Evolutionary conservation across 2,329 filamentous ascomycete species (phyloP).

Genomic region (Gliomastix tumulicola): DNA sequence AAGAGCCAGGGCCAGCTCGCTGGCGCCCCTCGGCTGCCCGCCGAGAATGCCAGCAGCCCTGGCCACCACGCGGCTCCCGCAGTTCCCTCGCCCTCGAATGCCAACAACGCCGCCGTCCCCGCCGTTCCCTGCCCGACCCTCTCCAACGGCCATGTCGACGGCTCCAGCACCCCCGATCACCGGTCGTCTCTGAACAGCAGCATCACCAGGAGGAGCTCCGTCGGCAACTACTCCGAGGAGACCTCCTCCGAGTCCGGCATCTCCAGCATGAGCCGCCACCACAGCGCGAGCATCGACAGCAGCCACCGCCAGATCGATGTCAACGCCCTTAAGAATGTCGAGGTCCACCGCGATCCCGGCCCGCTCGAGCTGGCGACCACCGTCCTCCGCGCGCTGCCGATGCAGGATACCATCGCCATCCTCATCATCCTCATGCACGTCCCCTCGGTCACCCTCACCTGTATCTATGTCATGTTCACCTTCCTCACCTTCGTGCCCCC

Average conservation of each 20-base stretch:
- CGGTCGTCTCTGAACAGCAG: no score
- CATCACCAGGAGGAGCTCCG: slow-evolving; percentile 37
- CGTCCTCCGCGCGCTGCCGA: slow-evolving; percentile 81
- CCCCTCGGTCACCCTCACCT: slow-evolving; percentile 77
- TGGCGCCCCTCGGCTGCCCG: slow-evolving; percentile 20
- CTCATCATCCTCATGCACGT: slow-evolving; percentile 93
- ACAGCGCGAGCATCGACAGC: slow-evolving; percentile 31
- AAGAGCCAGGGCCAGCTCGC: slow-evolving; percentile 39
- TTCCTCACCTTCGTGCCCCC: slow-evolving; percentile 88
- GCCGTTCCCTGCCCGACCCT: no score
- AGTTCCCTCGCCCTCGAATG: slow-evolving; percentile 11
- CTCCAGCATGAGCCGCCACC: slow-evolving; percentile 26
- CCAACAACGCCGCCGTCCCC: background rate
- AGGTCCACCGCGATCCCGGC: slow-evolving; percentile 64
- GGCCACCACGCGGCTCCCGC: slow-evolving; percentile 1
- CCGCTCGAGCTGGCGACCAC: slow-evolving; percentile 74
- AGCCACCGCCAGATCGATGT: slow-evolving; percentile 62
- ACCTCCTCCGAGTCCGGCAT: slow-evolving; percentile 45
- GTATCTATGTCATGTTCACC: slow-evolving; percentile 89
- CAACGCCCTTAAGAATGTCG: slow-evolving; percentile 59
- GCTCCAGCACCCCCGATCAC: no score
- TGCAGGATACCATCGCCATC: slow-evolving; percentile 93
- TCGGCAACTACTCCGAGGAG: slow-evolving; percentile 49
- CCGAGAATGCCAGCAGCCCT: slow-evolving; percentile 1
- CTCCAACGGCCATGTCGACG: slow-evolving; percentile 7